phyloP scores from a whole-genome alignment of 345 rosid genomes.

The Bruguiera gymnorhiza region DNA sequence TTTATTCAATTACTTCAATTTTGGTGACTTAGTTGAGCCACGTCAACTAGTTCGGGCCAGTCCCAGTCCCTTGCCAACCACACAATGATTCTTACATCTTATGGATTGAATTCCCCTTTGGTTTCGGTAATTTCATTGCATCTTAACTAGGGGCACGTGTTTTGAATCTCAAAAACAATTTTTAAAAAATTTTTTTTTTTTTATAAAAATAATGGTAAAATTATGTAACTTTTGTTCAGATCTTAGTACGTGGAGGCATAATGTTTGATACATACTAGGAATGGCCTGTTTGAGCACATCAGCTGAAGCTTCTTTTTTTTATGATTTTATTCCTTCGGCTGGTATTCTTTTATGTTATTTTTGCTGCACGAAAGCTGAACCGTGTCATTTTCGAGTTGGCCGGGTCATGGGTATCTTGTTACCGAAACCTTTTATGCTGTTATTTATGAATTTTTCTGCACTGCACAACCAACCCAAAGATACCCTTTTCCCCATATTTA shows the following conservation, averaged over 20 bases:
- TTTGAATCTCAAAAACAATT: too few relatives aligned
- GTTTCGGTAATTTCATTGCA: not conserved
- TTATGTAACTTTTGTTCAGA: too few relatives aligned
- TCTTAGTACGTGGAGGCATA: too few relatives aligned
- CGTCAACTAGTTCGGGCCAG: conserved; percentile 1
- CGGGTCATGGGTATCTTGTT: not conserved
- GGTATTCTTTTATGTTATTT: not conserved
- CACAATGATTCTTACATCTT: not conserved
- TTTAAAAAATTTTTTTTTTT: too few relatives aligned
- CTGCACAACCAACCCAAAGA: too few relatives aligned
- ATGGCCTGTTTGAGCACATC: too few relatives aligned
- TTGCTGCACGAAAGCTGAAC: not conserved
- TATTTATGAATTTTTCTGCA: too few relatives aligned
- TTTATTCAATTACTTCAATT: not conserved
- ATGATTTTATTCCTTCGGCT: not conserved
- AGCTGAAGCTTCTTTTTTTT: too few relatives aligned
- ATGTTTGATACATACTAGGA: too few relatives aligned
- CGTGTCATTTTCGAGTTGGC: not conserved
- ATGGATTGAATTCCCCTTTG: not conserved
- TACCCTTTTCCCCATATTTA: too few relatives aligned
- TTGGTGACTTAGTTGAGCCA: not conserved
- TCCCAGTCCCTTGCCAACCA: conserved; percentile 7
- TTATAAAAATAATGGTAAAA: too few relatives aligned
- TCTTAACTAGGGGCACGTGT: too few relatives aligned
- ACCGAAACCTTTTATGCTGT: not conserved